A percentile compares a stretch with the other conserved stretches of the same genome.
phyloP scores from a whole-genome alignment of 176 grass and related monocot species.

The Oryza coarctata region DNA sequence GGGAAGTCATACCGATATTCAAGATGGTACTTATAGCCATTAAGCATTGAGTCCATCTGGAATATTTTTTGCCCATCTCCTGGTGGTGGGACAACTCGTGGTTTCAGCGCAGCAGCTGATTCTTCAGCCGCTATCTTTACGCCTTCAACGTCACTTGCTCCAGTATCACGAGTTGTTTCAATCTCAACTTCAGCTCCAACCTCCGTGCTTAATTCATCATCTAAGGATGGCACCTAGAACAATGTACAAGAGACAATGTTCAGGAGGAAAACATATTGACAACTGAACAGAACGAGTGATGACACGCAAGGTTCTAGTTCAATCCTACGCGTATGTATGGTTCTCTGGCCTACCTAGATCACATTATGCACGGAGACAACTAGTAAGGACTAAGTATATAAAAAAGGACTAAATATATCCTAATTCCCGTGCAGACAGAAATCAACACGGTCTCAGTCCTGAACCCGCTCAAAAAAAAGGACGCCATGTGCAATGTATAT shows the following conservation, averaged over 20 bases:
- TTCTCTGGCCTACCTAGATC: not conserved
- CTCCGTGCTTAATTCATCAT: conserved; percentile 19
- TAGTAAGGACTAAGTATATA: not conserved
- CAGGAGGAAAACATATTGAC: conserved; percentile 1
- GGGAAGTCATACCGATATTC: conserved; percentile 54
- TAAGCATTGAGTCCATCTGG: conserved; percentile 60
- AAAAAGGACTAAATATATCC: not conserved
- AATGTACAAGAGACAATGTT: not conserved
- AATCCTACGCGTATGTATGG: not conserved
- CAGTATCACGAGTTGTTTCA: not conserved
- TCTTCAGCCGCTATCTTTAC: conserved; percentile 23
- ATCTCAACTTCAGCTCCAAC: conserved; percentile 34
- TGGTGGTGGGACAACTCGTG: conserved; percentile 45
- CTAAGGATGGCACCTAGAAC: conserved; percentile 46
- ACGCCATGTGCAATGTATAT: not conserved
- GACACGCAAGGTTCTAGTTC: not conserved
- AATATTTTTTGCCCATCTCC: conserved; percentile 70
- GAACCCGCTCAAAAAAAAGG: conserved; percentile 3
- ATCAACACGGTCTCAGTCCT: not conserved
- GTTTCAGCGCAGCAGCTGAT: conserved; percentile 36
- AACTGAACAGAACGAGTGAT: not conserved
- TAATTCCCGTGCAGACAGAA: not conserved
- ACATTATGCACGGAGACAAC: conserved; percentile 9
- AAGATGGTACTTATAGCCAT: conserved; percentile 63
- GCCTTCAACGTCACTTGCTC: conserved; percentile 16